These are phyloP conservation scores for Spergularia bocconei DNA, from an alignment of 148 eudicot genomes.

Conservation along the genomic window DNA sequence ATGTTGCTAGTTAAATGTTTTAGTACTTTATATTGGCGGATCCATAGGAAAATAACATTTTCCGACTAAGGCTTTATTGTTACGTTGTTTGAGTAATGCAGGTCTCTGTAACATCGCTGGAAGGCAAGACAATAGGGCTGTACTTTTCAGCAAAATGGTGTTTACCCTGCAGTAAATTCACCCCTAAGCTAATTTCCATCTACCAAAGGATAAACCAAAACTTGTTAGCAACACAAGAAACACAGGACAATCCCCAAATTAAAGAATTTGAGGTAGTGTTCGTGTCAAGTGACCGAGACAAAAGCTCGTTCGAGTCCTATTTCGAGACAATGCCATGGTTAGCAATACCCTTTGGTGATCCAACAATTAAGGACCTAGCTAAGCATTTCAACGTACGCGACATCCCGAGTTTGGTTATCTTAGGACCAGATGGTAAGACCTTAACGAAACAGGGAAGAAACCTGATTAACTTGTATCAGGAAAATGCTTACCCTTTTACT, in stretches of 20 bases:
- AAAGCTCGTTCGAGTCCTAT: conserved; percentile 37
- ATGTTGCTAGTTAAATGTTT: too few species aligned
- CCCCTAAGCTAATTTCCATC: conserved; percentile 52
- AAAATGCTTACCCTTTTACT: conserved; percentile 70
- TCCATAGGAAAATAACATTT: conserved; percentile 8
- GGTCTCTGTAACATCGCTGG: conserved; percentile 47
- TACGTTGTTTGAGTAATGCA: conserved; percentile 5
- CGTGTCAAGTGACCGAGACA: conserved; percentile 50
- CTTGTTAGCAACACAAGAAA: conserved; percentile 5
- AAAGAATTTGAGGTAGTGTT: conserved; percentile 60
- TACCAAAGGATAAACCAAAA: conserved; percentile 52
- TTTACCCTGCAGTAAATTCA: conserved; percentile 53
- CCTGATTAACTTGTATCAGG: conserved; percentile 58
- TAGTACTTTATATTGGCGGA: too few species aligned
- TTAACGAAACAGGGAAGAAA: conserved; percentile 57
- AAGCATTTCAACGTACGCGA: conserved; percentile 57
- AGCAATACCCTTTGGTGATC: conserved; percentile 57
- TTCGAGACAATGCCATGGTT: conserved; percentile 67
- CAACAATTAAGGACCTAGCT: conserved; percentile 34
- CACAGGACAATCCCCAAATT: background rate
- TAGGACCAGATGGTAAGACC: conserved; percentile 67
- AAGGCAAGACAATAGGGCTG: conserved; percentile 66
- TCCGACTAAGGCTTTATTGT: background rate
- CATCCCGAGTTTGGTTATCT: conserved; percentile 54
- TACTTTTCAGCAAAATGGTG: conserved; percentile 81